A percentile compares a stretch with the other conserved stretches of the same genome.
phyloP scores from a whole-genome alignment of 2,329 filamentous ascomycete species.

The Fusarium sulawesiense region DNA sequence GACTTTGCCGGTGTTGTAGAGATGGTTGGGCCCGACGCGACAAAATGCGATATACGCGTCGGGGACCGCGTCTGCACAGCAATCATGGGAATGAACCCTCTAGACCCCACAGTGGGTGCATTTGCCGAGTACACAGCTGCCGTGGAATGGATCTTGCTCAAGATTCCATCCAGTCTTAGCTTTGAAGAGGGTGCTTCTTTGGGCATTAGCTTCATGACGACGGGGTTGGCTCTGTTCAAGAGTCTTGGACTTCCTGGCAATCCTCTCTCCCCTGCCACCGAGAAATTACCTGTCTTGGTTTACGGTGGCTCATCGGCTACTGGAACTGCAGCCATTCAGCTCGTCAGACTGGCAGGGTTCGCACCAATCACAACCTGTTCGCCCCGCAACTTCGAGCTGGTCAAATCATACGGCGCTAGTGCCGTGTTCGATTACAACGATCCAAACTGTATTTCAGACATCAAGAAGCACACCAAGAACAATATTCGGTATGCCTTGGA shows the following conservation, averaged over 20 bases:
- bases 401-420: constrained; percentile 20
- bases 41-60: background rate
- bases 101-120: constrained; percentile 46
- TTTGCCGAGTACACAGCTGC: constrained; percentile 55
- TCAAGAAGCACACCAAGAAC: background rate
- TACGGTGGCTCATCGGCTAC: constrained; percentile 22
- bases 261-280: background rate
- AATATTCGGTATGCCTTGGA: background rate
- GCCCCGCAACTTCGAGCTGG: constrained; percentile 13
- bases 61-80: background rate
- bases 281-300: background rate
- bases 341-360: constrained; percentile 3
- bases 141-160: constrained; percentile 55
- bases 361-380: constrained; percentile 10
- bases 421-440: constrained; percentile 16
- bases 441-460: background rate
- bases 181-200: constrained; percentile 60
- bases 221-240: constrained; percentile 60
- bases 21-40: background rate
- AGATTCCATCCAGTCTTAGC: constrained; percentile 53
- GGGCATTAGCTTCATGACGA: constrained; percentile 56
- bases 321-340: constrained; percentile 6
- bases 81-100: background rate
- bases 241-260: constrained; percentile 45
- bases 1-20: background rate